Conservation (phyloP, 148 eudicot species). For the Heliamphora exappendiculata region DNA sequence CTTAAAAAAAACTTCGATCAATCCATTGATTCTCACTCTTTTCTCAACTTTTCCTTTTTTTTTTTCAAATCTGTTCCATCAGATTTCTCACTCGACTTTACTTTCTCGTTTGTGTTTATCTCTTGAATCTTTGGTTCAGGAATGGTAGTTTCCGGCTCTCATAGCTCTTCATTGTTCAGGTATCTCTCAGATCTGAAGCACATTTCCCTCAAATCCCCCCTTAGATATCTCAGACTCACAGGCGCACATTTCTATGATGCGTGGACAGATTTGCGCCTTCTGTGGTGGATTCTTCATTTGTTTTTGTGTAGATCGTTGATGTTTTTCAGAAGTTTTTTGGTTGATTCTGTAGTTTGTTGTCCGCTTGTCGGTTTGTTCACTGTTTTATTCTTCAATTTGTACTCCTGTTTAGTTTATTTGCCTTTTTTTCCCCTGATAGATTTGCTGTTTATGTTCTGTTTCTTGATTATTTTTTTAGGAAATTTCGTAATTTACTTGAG, state of each 20-base stretch:
- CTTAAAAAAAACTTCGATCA: neutral
- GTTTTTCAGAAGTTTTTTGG: too few relatives aligned
- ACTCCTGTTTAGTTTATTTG: neutral
- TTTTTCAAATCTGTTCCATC: constrained; percentile 7
- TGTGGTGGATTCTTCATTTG: neutral
- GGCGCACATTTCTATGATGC: neutral
- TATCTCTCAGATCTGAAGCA: constrained; percentile 31
- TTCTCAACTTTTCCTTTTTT: neutral
- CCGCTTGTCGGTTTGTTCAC: neutral
- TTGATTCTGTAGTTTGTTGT: neutral
- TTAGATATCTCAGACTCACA: neutral
- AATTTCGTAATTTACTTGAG: neutral
- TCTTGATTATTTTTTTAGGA: neutral
- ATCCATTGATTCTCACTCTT: neutral
- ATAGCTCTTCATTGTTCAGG: constrained; percentile 9
- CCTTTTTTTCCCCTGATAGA: too few relatives aligned
- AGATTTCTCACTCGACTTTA: neutral
- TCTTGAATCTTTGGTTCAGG: constrained; percentile 11
- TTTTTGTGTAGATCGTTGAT: neutral
- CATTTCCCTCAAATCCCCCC: constrained; percentile 13
- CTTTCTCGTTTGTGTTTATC: neutral
- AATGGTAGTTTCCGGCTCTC: constrained; percentile 11
- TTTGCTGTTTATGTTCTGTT: neutral
- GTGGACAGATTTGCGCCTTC: neutral
- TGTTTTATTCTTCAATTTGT: neutral